phyloP scores from a whole-genome alignment of 2,329 filamentous ascomycete genomes.

The Myriangium duriaei region DNA sequence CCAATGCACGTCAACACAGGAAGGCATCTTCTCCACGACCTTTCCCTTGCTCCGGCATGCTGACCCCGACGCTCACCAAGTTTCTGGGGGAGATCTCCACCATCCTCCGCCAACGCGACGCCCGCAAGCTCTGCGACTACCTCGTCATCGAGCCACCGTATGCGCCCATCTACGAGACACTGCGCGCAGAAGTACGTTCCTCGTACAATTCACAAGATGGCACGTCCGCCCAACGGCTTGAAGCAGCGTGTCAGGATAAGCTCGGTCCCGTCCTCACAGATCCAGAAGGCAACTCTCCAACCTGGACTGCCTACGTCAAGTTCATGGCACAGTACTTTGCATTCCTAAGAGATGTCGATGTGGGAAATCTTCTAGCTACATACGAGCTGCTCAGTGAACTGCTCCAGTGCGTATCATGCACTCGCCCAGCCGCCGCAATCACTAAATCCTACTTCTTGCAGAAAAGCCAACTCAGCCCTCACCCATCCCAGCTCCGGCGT shows the following conservation, averaged over 20 bases:
- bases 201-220: constrained; percentile 36
- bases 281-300: constrained; percentile 46
- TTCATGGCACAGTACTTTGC: constrained; percentile 73
- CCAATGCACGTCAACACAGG: too few relatives aligned
- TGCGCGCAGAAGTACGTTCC: constrained; percentile 54
- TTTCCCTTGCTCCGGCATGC: too few relatives aligned
- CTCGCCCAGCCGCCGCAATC: not conserved
- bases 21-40: too few relatives aligned
- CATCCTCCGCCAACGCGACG: constrained; percentile 52
- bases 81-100: constrained; percentile 55
- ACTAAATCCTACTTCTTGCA: constrained; percentile 22
- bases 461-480: constrained; percentile 72
- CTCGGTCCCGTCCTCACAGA: constrained; percentile 6
- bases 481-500: constrained; percentile 67
- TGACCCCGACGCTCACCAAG: constrained; percentile 52
- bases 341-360: constrained; percentile 70
- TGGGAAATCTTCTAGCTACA: constrained; percentile 59
- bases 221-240: constrained; percentile 39
- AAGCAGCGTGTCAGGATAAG: constrained; percentile 28
- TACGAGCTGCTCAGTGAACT: constrained; percentile 63
- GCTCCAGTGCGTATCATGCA: constrained; percentile 61
- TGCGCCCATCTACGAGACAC: constrained; percentile 51
- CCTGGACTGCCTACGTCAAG: constrained; percentile 63
- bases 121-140: constrained; percentile 53
- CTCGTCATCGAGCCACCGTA: constrained; percentile 64